Percentiles rank a stretch among this genome's conserved stretches.
Evolutionary conservation across 768 basidiomycete genomes (phyloP).

Genomic region (Podaxis sp.): DNA sequence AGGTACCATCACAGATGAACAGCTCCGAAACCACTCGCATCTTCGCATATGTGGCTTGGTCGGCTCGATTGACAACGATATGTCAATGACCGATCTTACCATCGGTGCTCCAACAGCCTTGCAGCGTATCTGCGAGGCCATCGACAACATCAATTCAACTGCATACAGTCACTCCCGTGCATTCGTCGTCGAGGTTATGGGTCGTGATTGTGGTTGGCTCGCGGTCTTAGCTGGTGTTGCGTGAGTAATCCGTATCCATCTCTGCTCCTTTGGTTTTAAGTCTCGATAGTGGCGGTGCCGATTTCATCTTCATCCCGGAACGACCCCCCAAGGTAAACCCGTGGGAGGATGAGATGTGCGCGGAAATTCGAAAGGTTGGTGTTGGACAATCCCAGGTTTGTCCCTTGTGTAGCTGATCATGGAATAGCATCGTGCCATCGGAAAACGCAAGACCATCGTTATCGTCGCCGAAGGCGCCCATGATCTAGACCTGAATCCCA

Average conservation of each 20-base stretch:
- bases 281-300: slow-evolving; percentile 71
- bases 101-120: slow-evolving; percentile 96
- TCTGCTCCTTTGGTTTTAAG: neutral
- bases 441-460: slow-evolving; percentile 97
- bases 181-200: slow-evolving; percentile 99
- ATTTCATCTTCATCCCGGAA: slow-evolving; percentile 98
- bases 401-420: neutral
- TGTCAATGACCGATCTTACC: slow-evolving; percentile 96
- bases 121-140: slow-evolving; percentile 94
- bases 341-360: slow-evolving; percentile 94
- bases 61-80: slow-evolving; percentile 98
- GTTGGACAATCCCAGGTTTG: slow-evolving; percentile 1
- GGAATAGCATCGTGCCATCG: slow-evolving; percentile 77
- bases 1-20: slow-evolving; percentile 75
- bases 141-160: slow-evolving; percentile 98
- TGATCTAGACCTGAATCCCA: slow-evolving; percentile 85
- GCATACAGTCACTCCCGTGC: slow-evolving; percentile 95
- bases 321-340: slow-evolving; percentile 69
- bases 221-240: slow-evolving; percentile 90
- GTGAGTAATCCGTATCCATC: slow-evolving; percentile 32
- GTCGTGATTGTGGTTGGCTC: slow-evolving; percentile 99
- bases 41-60: slow-evolving; percentile 98
- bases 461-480: slow-evolving; percentile 97
- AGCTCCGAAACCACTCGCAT: slow-evolving; percentile 69
- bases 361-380: slow-evolving; percentile 71